phyloP scores from a whole-genome alignment of 495 filamentous ascomycete genomes.

The Trichoderma orchidacearum region DNA sequence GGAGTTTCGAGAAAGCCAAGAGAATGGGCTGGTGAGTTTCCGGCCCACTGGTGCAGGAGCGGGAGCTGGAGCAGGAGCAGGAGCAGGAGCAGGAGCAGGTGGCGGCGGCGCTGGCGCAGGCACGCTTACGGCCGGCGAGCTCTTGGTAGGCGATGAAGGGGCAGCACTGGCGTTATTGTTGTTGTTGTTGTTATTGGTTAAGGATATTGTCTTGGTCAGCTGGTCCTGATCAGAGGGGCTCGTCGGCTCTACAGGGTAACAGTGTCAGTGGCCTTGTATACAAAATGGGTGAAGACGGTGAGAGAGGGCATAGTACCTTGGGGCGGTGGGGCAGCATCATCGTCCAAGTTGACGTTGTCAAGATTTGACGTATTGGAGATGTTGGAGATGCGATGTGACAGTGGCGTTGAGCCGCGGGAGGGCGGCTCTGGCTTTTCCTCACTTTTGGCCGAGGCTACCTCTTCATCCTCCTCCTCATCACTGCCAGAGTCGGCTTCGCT shows the following conservation, averaged over 20 bases:
- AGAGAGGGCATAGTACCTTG: constrained; percentile 11
- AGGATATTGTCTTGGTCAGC: constrained; percentile 26
- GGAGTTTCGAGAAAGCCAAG: constrained; percentile 71
- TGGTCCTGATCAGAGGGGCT: constrained; percentile 11
- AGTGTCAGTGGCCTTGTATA: not conserved
- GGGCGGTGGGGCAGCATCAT: constrained; percentile 21
- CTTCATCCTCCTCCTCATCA: constrained; percentile 17
- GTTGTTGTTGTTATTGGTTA: constrained; percentile 31
- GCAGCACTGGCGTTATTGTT: constrained; percentile 24
- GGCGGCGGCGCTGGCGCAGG: constrained; percentile 37
- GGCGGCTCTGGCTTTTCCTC: constrained; percentile 9
- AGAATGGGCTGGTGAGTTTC: constrained; percentile 69
- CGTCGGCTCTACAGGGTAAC: constrained; percentile 7
- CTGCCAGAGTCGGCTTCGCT: constrained; percentile 13
- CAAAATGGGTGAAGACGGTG: constrained; percentile 4
- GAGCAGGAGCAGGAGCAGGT: constrained; percentile 25
- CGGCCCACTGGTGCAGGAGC: constrained; percentile 29
- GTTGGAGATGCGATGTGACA: constrained; percentile 49
- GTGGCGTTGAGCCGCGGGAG: constrained; percentile 34
- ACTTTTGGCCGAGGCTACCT: constrained; percentile 8
- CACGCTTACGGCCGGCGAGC: constrained; percentile 11
- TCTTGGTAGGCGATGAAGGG: constrained; percentile 22
- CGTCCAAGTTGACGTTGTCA: constrained; percentile 57
- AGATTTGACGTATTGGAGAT: constrained; percentile 47
- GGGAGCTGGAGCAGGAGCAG: constrained; percentile 19